Conservation (phyloP, 1,284 basidiomycete species). For the Tremellales sp. region DNA sequence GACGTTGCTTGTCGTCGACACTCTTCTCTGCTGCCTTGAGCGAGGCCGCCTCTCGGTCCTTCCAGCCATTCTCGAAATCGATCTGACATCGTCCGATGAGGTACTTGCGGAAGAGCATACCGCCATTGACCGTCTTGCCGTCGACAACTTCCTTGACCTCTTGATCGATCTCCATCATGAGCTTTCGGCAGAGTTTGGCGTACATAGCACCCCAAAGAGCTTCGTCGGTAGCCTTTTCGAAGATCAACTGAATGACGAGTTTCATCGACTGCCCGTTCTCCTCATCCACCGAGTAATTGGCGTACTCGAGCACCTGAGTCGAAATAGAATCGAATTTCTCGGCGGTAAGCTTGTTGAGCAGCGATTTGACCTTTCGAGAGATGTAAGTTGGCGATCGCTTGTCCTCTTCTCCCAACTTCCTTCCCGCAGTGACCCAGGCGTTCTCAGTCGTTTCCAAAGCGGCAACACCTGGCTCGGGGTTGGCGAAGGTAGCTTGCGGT, state of each 20-base stretch:
- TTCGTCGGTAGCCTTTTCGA: conserved; percentile 96
- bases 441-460: conserved; percentile 75
- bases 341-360: conserved; percentile 96
- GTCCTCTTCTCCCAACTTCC: conserved; percentile 48
- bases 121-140: conserved; percentile 78
- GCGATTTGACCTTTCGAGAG: conserved; percentile 85
- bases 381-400: conserved; percentile 74
- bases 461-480: conserved; percentile 55
- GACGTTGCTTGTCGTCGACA: conserved; percentile 55
- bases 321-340: conserved; percentile 96
- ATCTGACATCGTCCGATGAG: conserved; percentile 88
- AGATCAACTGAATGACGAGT: conserved; percentile 91
- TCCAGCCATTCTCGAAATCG: conserved; percentile 84
- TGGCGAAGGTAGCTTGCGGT: conserved; percentile 33
- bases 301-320: conserved; percentile 86
- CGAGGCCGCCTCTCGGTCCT: conserved; percentile 54
- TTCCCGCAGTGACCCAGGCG: conserved; percentile 62
- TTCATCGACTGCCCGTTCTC: conserved; percentile 90
- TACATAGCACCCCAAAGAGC: conserved; percentile 96
- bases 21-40: conserved; percentile 55
- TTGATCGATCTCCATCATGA: conserved; percentile 83
- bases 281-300: conserved; percentile 89
- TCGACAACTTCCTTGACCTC: conserved; percentile 85
- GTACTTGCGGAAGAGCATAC: conserved; percentile 83
- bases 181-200: conserved; percentile 86